A percentile compares a stretch with the other conserved stretches of the same genome.
Conservation (phyloP, 192 early-diverging fungal species). For the Backusella liffmaniae region DNA sequence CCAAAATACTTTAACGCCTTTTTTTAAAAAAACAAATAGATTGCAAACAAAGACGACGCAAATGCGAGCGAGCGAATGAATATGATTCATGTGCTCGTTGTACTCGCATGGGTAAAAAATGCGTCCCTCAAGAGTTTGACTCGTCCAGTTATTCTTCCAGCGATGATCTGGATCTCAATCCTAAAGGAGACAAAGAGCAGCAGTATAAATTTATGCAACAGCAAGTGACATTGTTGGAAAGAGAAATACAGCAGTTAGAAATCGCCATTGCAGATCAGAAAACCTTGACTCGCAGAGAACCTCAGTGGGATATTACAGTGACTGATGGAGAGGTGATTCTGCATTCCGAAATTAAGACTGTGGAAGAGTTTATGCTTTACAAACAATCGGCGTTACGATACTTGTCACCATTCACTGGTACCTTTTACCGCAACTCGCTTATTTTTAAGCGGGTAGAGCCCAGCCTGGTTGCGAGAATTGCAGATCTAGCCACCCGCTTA, state of each 20-base stretch:
- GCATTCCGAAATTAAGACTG: neutral
- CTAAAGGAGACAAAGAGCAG: neutral
- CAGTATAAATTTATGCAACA: neutral
- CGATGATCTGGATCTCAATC: neutral
- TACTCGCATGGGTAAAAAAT: neutral
- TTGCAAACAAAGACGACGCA: constrained; percentile 8
- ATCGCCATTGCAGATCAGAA: neutral
- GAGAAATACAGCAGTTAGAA: constrained; percentile 6
- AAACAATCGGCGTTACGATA: neutral
- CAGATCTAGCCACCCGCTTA: neutral
- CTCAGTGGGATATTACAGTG: neutral
- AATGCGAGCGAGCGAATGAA: neutral
- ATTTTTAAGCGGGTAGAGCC: neutral
- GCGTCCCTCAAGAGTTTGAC: neutral
- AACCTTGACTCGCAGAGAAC: neutral
- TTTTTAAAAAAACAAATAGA: neutral
- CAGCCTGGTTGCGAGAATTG: neutral
- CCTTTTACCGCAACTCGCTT: neutral
- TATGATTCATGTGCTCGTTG: neutral
- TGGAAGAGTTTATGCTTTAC: constrained; percentile 9
- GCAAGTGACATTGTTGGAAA: neutral
- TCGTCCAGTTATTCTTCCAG: neutral
- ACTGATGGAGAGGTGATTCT: neutral
- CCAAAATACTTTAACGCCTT: neutral
- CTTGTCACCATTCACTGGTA: neutral